Base-by-base conservation (phyloP, 179 eudicot genomes). In the Nepenthes alata region DNA sequence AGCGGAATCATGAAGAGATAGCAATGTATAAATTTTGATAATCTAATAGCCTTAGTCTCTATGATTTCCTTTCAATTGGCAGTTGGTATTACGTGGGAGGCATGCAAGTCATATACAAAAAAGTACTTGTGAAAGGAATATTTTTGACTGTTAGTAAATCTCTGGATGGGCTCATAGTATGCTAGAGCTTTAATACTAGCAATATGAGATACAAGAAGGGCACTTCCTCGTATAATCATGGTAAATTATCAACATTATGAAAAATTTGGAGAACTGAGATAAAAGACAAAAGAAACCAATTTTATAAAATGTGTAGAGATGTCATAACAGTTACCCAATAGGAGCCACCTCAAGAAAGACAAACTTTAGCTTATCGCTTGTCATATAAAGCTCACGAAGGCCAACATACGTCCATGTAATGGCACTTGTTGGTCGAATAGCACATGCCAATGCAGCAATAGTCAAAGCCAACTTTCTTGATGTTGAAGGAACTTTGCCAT, bases 341-440 rank as follows among this genome's bases (percentile, higher is more conserved):
- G 95, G 95, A 41, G 66, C 63, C 61, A 80, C 91, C 79, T 93
- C 95, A 66, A 79, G 77, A 74, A 87, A 77, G 52, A 90, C 55
- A 61, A 90, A 83, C 55, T 82, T 94, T 55, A 84, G 49, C 70
- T 72, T 79, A 55, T 87, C 83, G 39, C 71, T 68, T 49, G 89
- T 74, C 65, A 47, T 35, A 49, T 75, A 62, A 64, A 94, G 64
- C 83, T 94, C 94, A 63, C 83, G 60, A 52, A 85, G 38, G 62
- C 94, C 96, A 64, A 90, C 75, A 77, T 94, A 94, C 51, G 81
- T 67, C 99, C 99, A 94, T 67, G 83, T 79, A 61, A 90, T 84
- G 56, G 97, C 99, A 66, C 96, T 85, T 72, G 99, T 94, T 63
- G 98, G 96, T 52, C 99, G 85, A 74, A 94, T 68, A 10, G 97